These are phyloP conservation scores for Echium plantagineum DNA, from an alignment of 257 asterid species.

Conservation along the genomic window DNA sequence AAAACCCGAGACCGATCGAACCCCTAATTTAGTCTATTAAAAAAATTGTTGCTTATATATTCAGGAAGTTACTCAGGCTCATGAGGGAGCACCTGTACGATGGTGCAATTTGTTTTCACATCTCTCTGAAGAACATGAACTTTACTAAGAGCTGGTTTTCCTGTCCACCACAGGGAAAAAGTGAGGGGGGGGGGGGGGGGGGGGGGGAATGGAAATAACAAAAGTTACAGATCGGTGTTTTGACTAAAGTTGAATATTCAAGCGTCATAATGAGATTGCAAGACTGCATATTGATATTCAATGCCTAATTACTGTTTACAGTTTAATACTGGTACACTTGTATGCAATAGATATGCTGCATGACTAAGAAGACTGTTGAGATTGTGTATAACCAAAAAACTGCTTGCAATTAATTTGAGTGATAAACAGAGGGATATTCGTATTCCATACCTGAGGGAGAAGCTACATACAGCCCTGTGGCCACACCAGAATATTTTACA, in stretches of 20 bases:
- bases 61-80: conserved; percentile 6
- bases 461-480: conserved; percentile 92
- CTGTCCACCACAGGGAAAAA: conserved; percentile 28
- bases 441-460: conserved; percentile 58
- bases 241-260: conserved; percentile 5
- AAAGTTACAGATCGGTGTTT: conserved; percentile 6
- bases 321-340: not conserved
- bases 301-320: not conserved
- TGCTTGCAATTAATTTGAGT: not conserved
- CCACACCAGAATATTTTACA: conserved; percentile 84
- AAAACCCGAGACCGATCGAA: no score
- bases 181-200: not conserved
- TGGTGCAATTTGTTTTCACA: conserved; percentile 41
- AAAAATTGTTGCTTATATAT: no score
- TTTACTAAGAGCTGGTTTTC: conserved; percentile 85
- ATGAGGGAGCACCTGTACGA: conserved; percentile 58
- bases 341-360: not conserved
- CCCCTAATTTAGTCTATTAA: no score
- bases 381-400: not conserved
- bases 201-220: no score
- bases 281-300: not conserved
- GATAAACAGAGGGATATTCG: not conserved
- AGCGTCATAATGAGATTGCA: not conserved
- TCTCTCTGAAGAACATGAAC: conserved; percentile 65
- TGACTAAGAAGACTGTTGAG: not conserved